Evolutionary conservation across 306 rosid genomes (phyloP), one percentile per base, ranked within the genome.

Genomic region (Dalbergia oliveri): DNA sequence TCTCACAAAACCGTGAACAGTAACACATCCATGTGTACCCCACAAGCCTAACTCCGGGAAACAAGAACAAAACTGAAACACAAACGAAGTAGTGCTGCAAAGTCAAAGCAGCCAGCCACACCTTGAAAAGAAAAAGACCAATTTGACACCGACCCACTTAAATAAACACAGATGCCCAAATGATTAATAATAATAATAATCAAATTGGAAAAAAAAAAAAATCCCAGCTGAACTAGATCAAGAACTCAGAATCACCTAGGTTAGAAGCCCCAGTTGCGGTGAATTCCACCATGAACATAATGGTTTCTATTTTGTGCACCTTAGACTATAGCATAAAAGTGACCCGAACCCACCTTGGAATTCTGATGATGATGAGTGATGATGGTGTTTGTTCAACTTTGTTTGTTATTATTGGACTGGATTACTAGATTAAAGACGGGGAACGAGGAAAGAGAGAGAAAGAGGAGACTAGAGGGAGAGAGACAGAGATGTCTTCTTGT

Each of bases 401-500:
- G 18, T 66, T 34, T 58, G 58, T 41, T 15, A 57, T 33, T 37
- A 23, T 26, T 70, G 70, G 13, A 26, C 33, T 13, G 70, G 58
- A 71, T 63, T 77, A 79, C 72, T 65, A 77, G 85, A 80, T 60
- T 77, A 41, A 81, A 86, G 85, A 50, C 4, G 62, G 41, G 86
- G 80, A 68, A 44, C 23, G 19, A 66, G 75, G 34, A 16, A 14
- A 18, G 66, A 62, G 64, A 62, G 66, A 37, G 80, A 77, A 37
- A 71, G 73, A 72, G 35, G 44, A 41, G 8, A 39, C 41, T 4
- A 4, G 50, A 72, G 5, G 44, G 71, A 31, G 49, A 21, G 59
- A 14, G 63, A 80, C 69, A 78, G 0, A 5, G 41, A 88, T 63
- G 87, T 83, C 90, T 83, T 87, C 87, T 84, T 81, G 77, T 68